phyloP scores from a whole-genome alignment of 2,329 filamentous ascomycete species.

The Stachybotrys chlorohalonatus region DNA sequence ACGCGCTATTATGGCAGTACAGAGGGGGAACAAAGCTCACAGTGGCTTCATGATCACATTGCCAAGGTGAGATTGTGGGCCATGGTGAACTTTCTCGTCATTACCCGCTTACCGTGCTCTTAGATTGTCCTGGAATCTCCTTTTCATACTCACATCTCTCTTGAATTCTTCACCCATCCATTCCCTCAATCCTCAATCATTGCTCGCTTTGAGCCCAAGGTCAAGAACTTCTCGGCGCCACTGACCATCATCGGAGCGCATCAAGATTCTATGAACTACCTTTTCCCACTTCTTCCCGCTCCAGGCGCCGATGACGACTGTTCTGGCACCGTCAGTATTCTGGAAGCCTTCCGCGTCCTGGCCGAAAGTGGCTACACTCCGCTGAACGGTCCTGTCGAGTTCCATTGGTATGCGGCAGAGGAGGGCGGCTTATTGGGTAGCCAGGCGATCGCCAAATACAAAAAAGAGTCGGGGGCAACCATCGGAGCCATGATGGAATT shows the following conservation, averaged over 20 bases:
- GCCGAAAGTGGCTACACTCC: slow-evolving; percentile 32
- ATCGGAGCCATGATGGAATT: slow-evolving; percentile 67
- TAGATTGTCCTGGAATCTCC: slow-evolving; percentile 22
- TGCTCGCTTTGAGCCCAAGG: slow-evolving; percentile 47
- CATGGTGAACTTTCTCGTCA: background rate
- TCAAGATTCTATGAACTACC: slow-evolving; percentile 67
- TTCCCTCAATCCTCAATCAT: slow-evolving; percentile 67
- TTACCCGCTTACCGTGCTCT: background rate
- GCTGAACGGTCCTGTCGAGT: slow-evolving; percentile 46
- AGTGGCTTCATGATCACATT: slow-evolving; percentile 26
- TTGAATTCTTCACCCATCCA: slow-evolving; percentile 49
- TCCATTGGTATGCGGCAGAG: slow-evolving; percentile 75
- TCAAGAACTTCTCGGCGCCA: slow-evolving; percentile 20
- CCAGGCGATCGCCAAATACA: slow-evolving; percentile 59
- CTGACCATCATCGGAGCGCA: slow-evolving; percentile 56
- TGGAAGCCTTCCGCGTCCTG: slow-evolving; percentile 61
- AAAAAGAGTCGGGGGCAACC: slow-evolving; percentile 50
- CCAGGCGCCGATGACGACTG: slow-evolving; percentile 69
- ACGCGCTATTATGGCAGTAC: slow-evolving; percentile 44
- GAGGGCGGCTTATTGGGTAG: slow-evolving; percentile 58
- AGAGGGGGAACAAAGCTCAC: slow-evolving; percentile 20
- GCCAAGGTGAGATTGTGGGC: slow-evolving; percentile 11
- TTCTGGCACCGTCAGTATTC: slow-evolving; percentile 62
- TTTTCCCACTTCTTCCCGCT: slow-evolving; percentile 58
- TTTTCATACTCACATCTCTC: slow-evolving; percentile 26